Evolutionary conservation across 179 eudicot genomes (phyloP).

Genomic region (Drosera spatulata): DNA sequence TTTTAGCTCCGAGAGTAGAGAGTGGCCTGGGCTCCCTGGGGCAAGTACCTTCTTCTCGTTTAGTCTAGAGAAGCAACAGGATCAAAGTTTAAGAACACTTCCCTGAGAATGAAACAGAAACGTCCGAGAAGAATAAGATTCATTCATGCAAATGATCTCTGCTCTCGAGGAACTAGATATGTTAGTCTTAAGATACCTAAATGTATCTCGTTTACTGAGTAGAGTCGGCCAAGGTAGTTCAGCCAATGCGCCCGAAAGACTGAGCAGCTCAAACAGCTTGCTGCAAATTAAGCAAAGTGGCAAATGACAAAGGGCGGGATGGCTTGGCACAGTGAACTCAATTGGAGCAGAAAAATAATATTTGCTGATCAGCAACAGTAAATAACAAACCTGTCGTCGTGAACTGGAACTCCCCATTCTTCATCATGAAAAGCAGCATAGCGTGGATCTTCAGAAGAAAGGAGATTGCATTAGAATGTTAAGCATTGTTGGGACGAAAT

Average conservation of each 20-base stretch:
- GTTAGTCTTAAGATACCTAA: too few species aligned
- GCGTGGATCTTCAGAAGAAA: conserved; percentile 43
- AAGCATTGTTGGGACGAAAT: too few species aligned
- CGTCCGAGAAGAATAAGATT: too few species aligned
- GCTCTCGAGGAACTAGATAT: too few species aligned
- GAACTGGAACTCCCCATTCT: conserved; percentile 94
- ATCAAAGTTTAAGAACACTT: too few species aligned
- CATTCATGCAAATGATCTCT: too few species aligned
- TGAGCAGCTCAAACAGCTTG: conserved; percentile 77
- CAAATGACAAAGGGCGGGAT: conserved; percentile 2
- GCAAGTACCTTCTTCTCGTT: too few species aligned
- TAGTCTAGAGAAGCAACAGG: too few species aligned
- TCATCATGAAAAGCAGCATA: conserved; percentile 84
- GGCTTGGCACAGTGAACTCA: neutral
- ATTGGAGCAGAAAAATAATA: neutral
- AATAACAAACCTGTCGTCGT: conserved; percentile 71
- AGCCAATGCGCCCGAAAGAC: conserved; percentile 78
- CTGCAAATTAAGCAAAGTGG: conserved; percentile 33
- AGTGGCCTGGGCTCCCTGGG: too few species aligned
- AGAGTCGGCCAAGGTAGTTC: conserved; percentile 88
- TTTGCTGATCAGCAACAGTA: neutral
- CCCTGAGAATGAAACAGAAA: too few species aligned
- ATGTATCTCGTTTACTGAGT: conserved; percentile 58
- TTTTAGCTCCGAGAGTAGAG: too few species aligned
- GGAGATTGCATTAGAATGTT: too few species aligned